A percentile compares a stretch with the other conserved stretches of the same genome.
These are phyloP conservation scores for Kitagawia praeruptora DNA, from an alignment of 129 eudicot species.

Conservation along the genomic window DNA sequence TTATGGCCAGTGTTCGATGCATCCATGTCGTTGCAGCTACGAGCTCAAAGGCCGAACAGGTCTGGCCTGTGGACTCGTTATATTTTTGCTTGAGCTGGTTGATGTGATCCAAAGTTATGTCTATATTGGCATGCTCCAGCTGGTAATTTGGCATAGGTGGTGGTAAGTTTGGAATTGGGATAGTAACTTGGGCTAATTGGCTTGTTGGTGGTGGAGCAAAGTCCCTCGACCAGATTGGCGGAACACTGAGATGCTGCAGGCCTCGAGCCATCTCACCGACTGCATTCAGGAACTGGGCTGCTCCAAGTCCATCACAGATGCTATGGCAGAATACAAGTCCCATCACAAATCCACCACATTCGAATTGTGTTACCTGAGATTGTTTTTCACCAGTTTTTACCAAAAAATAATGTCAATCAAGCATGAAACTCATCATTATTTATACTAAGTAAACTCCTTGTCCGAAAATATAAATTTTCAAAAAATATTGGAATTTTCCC, in stretches of 20 bases:
- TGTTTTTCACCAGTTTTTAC: background rate
- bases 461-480: no score
- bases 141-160: slow-evolving; percentile 36
- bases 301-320: slow-evolving; percentile 62
- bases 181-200: background rate
- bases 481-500: no score
- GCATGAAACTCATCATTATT: no score
- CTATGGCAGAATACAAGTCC: slow-evolving; percentile 52
- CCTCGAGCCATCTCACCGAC: slow-evolving; percentile 24
- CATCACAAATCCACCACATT: slow-evolving; percentile 45
- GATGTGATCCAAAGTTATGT: slow-evolving; percentile 36
- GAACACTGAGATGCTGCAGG: slow-evolving; percentile 18
- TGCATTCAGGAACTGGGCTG: slow-evolving; percentile 40
- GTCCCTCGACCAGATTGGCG: slow-evolving; percentile 50
- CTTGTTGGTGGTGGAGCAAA: slow-evolving; percentile 29
- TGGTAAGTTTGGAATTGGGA: slow-evolving; percentile 4
- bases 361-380: slow-evolving; percentile 43
- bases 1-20: slow-evolving; percentile 32
- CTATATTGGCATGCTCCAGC: slow-evolving; percentile 44
- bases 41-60: slow-evolving; percentile 41
- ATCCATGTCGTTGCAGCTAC: slow-evolving; percentile 44
- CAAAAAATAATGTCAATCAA: background rate
- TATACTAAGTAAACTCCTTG: no score
- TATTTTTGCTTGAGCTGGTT: slow-evolving; percentile 34
- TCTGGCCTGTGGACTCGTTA: background rate